phyloP scores from a whole-genome alignment of 179 eudicot genomes.

The Heliamphora pulchella region DNA sequence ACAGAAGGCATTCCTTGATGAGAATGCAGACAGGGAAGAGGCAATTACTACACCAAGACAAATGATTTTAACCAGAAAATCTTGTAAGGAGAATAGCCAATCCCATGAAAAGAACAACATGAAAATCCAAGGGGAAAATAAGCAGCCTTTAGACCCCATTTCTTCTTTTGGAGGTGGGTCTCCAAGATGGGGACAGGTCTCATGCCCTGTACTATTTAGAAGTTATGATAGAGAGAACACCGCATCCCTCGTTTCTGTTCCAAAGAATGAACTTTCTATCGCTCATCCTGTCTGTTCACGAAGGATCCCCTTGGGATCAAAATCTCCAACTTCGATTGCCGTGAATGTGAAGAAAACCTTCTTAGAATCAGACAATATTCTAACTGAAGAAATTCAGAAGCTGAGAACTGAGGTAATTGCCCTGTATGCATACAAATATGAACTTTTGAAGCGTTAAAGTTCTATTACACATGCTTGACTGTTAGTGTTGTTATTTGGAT shows the following conservation, averaged over 20 bases:
- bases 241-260: neutral
- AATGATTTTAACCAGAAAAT: conserved; percentile 11
- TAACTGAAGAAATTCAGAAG: conserved; percentile 47
- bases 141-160: conserved; percentile 7
- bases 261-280: conserved; percentile 13
- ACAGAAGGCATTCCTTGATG: conserved; percentile 17
- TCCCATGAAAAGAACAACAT: conserved; percentile 12
- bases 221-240: neutral
- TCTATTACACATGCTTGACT: neutral
- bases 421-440: too few species aligned
- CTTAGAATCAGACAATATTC: conserved; percentile 31
- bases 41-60: conserved; percentile 12
- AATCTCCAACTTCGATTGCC: conserved; percentile 15
- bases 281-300: conserved; percentile 18
- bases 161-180: conserved; percentile 11
- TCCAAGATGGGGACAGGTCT: conserved; percentile 37
- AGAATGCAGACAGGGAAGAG: conserved; percentile 14
- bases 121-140: conserved; percentile 9
- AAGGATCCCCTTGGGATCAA: conserved; percentile 8
- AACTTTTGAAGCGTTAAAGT: neutral
- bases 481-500: neutral
- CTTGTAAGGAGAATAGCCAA: conserved; percentile 15
- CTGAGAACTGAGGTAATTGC: conserved; percentile 54
- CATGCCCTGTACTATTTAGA: conserved; percentile 23
- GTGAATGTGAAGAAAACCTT: conserved; percentile 32